A percentile compares a stretch with the other conserved stretches of the same genome.
Conservation (phyloP, 2,329 filamentous ascomycete genomes). For the Fusarium sp. region DNA sequence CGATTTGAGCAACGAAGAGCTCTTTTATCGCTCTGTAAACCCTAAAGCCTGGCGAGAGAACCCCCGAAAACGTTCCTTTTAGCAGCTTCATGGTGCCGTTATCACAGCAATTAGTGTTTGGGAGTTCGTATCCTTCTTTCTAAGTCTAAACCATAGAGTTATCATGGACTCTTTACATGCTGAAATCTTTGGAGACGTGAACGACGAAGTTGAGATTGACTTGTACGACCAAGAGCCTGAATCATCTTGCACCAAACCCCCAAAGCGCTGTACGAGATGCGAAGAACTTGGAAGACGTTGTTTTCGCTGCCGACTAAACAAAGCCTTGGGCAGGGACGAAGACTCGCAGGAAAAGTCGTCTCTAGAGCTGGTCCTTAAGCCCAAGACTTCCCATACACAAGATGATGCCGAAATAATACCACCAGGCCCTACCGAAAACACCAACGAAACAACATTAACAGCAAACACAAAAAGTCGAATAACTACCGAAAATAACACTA, state of each 20-base stretch:
- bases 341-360: neutral
- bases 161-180: neutral
- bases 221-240: neutral
- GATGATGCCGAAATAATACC: neutral
- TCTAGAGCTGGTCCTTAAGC: neutral
- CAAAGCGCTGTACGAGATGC: neutral
- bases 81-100: neutral
- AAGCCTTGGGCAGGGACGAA: neutral
- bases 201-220: neutral
- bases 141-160: neutral
- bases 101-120: neutral
- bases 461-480: neutral
- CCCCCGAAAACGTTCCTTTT: neutral
- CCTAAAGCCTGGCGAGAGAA: neutral
- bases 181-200: neutral
- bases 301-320: neutral
- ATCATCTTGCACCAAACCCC: neutral
- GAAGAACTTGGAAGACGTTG: slow-evolving; percentile 6
- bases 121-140: neutral
- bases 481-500: neutral
- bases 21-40: neutral
- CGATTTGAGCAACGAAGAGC: neutral
- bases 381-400: neutral
- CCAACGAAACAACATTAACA: neutral
- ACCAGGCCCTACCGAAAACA: neutral